Base-by-base conservation (phyloP, 805 yeast species). In the Saccharomyces paradoxus region DNA sequence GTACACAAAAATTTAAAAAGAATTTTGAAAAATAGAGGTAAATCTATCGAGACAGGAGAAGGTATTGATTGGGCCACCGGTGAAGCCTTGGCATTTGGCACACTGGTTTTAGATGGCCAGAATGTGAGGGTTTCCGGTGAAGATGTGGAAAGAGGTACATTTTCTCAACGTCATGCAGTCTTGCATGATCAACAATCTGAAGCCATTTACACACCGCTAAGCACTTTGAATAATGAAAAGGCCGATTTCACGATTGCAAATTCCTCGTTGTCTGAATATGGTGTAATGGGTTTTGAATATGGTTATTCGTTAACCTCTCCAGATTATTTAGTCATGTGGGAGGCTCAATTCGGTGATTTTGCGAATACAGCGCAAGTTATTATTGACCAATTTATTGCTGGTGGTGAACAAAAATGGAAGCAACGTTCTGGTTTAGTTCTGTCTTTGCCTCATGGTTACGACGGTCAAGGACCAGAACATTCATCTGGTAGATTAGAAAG, bases 391-490 rank as follows among this genome's bases (percentile, higher is more conserved):
- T 94, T 94, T 72, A 82, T 94, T 69, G 87, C 97, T 48, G 89
- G 91, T 70, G 99, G 96, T 72, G 99, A 94, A 78, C 82, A 91
- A 63, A 94, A 94, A 78, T 94, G 99, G 99, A 87, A 89, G 72
- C 99, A 94, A 81, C 87, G 99, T 77, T 89, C 97, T 13, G 99
- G 99, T 72, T 71, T 94, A 56, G 96, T 94, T 41, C 76, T 94
- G 64, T 89, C 97, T 3, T 81, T 94, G 74, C 99, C 99, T 55
- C 99, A 94, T 72, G 99, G 99, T 77, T 94, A 91, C 73, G 99
- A 94, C 72, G 99, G 99, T 63, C 99, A 94, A 79, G 99, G 99
- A 68, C 98, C 99, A 62, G 99, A 94, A 79, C 99, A 94, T 77
- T 94, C 99, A 28, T 88, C 96, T 55, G 98, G 96, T 67, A 86